Percentiles rank a stretch among this genome's conserved stretches.
phyloP scores from a whole-genome alignment of 202 grass and related monocot genomes.

The Dendrocalamus latiflorus region DNA sequence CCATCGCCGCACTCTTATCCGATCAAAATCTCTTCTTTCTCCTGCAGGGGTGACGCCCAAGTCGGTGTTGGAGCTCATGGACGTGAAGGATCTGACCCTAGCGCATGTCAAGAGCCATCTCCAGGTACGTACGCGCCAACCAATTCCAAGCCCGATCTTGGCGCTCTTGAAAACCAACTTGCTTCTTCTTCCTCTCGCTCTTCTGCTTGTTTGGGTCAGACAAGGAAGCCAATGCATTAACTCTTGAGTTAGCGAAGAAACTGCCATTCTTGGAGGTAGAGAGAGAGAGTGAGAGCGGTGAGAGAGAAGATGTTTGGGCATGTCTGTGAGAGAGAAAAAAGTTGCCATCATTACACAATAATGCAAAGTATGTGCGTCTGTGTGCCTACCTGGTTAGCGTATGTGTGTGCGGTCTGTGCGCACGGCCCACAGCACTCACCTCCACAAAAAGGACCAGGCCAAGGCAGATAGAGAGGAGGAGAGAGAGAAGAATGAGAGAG shows the following conservation, averaged over 20 bases:
- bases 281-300: slow-evolving; percentile 16
- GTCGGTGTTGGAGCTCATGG: slow-evolving; percentile 97
- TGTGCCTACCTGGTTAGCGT: slow-evolving; percentile 34
- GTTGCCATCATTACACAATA: slow-evolving; percentile 97
- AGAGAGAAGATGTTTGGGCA: slow-evolving; percentile 40
- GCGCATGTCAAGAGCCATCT: slow-evolving; percentile 99
- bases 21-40: not conserved
- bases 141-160: slow-evolving; percentile 5
- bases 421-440: slow-evolving; percentile 44
- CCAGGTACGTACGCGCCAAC: slow-evolving; percentile 50
- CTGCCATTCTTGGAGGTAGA: slow-evolving; percentile 56
- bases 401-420: slow-evolving; percentile 40
- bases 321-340: slow-evolving; percentile 42
- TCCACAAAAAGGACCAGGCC: slow-evolving; percentile 17
- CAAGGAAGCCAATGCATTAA: slow-evolving; percentile 49
- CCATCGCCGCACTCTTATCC: not conserved
- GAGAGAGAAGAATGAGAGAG: not conserved
- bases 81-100: slow-evolving; percentile 99
- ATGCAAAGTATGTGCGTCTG: slow-evolving; percentile 54
- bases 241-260: slow-evolving; percentile 61
- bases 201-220: slow-evolving; percentile 40
- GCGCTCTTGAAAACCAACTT: not conserved
- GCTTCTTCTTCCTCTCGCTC: slow-evolving; percentile 8
- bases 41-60: slow-evolving; percentile 82
- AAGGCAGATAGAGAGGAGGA: not conserved